Percentiles rank a stretch among this genome's conserved stretches.
phyloP scores from a whole-genome alignment of 2,329 filamentous ascomycete genomes.

The Neofusicoccum cordaticola region DNA sequence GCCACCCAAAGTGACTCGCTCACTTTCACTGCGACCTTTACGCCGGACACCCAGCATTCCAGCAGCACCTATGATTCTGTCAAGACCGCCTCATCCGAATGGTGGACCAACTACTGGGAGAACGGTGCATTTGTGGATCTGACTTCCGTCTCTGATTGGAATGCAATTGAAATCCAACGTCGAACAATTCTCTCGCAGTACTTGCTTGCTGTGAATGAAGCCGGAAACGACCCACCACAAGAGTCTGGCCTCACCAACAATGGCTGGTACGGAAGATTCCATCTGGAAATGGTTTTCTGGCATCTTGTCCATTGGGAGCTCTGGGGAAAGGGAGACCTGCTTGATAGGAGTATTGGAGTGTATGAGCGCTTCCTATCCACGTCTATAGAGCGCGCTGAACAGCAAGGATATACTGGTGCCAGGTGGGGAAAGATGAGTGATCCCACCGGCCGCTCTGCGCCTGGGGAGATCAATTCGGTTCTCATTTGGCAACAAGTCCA shows the following conservation, averaged over 20 bases:
- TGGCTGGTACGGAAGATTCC: constrained; percentile 58
- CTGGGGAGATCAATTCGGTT: constrained; percentile 60
- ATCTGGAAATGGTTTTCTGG: constrained; percentile 57
- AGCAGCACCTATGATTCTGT: constrained; percentile 25
- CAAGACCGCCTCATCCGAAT: constrained; percentile 34
- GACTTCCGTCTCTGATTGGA: constrained; percentile 36
- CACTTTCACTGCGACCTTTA: constrained; percentile 27
- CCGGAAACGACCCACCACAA: constrained; percentile 49
- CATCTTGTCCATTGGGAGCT: constrained; percentile 52
- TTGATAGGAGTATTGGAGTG: constrained; percentile 47
- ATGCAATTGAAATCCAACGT: constrained; percentile 52
- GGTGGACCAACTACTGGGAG: constrained; percentile 53
- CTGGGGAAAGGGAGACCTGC: constrained; percentile 48
- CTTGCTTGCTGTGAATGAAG: constrained; percentile 52
- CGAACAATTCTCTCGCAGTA: constrained; percentile 55
- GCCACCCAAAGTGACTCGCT: constrained; percentile 27
- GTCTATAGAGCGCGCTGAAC: constrained; percentile 33
- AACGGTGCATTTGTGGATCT: constrained; percentile 54
- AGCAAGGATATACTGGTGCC: constrained; percentile 44
- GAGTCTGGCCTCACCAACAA: constrained; percentile 52
- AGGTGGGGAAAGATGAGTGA: constrained; percentile 58
- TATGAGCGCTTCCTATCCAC: constrained; percentile 48
- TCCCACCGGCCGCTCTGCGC: constrained; percentile 53
- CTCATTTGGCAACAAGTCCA: constrained; percentile 64
- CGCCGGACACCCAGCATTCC: constrained; percentile 23